Evolutionary conservation across 192 early-diverging fungal species (phyloP).

Genomic region (Backusella parvicylindrica): DNA sequence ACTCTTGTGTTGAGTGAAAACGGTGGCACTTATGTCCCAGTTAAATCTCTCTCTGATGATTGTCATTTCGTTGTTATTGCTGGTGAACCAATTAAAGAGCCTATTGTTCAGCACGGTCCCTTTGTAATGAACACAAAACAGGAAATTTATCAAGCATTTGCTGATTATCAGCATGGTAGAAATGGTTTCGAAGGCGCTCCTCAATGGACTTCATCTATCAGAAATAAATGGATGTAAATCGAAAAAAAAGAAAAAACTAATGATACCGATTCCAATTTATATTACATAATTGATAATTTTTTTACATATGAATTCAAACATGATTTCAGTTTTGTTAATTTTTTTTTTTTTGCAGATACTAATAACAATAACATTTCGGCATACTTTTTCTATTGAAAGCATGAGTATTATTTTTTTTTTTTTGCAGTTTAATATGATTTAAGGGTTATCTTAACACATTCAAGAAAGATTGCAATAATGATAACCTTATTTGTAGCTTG

Average conservation of each 20-base stretch:
- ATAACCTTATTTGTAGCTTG: too few species aligned
- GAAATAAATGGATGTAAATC: constrained; percentile 10
- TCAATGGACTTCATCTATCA: constrained; percentile 47
- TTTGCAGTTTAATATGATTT: too few species aligned
- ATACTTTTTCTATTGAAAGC: too few species aligned
- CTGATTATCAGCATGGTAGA: constrained; percentile 54
- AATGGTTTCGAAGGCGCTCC: constrained; percentile 72
- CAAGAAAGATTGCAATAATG: too few species aligned
- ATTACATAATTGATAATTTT: too few species aligned
- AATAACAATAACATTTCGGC: too few species aligned
- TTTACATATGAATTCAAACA: too few species aligned
- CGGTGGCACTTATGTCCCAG: constrained; percentile 35
- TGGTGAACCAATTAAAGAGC: constrained; percentile 42
- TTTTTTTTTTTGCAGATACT: too few species aligned
- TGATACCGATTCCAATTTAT: too few species aligned
- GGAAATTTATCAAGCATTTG: constrained; percentile 45
- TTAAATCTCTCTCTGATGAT: constrained; percentile 31
- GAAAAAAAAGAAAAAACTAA: not conserved
- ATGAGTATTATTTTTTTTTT: too few species aligned
- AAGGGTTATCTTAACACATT: too few species aligned
- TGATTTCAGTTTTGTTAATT: too few species aligned
- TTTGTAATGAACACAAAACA: constrained; percentile 62
- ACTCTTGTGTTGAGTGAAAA: constrained; percentile 40
- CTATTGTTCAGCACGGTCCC: constrained; percentile 59
- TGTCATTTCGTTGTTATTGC: constrained; percentile 35